Percentiles rank a stretch among this genome's conserved stretches.
phyloP scores from a whole-genome alignment of 345 rosid species.

The Aquilaria sinensis region DNA sequence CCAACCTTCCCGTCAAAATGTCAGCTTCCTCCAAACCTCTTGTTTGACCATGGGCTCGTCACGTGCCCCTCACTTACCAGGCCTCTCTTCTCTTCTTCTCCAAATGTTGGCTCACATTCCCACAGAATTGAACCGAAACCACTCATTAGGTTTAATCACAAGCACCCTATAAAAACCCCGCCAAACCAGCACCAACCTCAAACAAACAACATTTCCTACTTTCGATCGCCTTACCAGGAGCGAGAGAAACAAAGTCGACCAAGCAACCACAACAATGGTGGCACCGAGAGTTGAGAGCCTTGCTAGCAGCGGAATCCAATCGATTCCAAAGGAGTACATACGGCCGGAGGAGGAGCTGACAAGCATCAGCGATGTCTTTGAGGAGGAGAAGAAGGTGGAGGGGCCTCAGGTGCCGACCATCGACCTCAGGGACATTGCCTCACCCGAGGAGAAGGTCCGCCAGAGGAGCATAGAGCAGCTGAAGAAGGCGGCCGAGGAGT shows the following conservation, averaged over 20 bases:
- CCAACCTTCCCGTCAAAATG: slow-evolving; percentile 24
- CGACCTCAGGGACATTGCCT: slow-evolving; percentile 54
- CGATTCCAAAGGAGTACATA: slow-evolving; percentile 75
- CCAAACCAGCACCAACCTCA: neutral
- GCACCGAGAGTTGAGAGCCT: slow-evolving; percentile 61
- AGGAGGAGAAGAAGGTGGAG: slow-evolving; percentile 60
- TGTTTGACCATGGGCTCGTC: slow-evolving; percentile 10
- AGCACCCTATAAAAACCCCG: slow-evolving; percentile 9
- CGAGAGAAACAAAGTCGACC: too few relatives aligned
- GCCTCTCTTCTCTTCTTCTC: neutral
- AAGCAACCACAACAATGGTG: slow-evolving; percentile 7
- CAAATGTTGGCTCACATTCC: neutral
- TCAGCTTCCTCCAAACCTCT: neutral
- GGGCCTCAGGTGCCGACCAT: slow-evolving; percentile 89
- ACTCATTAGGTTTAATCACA: neutral
- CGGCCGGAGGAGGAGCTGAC: slow-evolving; percentile 73
- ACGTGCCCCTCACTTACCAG: slow-evolving; percentile 15
- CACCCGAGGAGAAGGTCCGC: slow-evolving; percentile 37
- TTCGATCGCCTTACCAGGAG: neutral
- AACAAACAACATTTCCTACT: neutral
- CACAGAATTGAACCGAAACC: neutral
- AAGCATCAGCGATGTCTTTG: slow-evolving; percentile 66
- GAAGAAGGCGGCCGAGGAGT: slow-evolving; percentile 54
- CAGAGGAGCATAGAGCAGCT: slow-evolving; percentile 49
- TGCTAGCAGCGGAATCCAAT: slow-evolving; percentile 59